These are phyloP conservation scores for Microdochium nivale DNA, from an alignment of 2,329 filamentous ascomycete species.

Conservation along the genomic window DNA sequence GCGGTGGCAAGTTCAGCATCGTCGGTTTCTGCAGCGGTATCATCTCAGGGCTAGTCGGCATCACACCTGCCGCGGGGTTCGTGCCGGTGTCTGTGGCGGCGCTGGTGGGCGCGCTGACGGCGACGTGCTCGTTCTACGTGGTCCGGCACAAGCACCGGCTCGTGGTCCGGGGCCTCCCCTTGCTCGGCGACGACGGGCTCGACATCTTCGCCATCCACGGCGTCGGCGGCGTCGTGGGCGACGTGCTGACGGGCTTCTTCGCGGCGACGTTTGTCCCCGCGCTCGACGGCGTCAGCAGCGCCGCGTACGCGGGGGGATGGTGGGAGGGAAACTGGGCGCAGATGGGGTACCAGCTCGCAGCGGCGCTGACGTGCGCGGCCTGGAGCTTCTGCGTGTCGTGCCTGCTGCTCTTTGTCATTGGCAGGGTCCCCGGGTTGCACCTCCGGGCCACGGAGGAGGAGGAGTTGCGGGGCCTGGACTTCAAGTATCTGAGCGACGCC, in stretches of 20 bases:
- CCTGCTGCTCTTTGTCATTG: slow-evolving; percentile 44
- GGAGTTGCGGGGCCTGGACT: slow-evolving; percentile 44
- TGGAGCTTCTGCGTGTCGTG: slow-evolving; percentile 47
- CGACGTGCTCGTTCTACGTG: slow-evolving; percentile 34
- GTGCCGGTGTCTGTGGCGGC: slow-evolving; percentile 42
- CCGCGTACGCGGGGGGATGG: slow-evolving; percentile 37
- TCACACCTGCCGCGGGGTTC: slow-evolving; percentile 49
- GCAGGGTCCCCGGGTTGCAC: slow-evolving; percentile 48
- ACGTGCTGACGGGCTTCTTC: slow-evolving; percentile 49
- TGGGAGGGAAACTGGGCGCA: slow-evolving; percentile 44
- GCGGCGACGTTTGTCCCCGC: slow-evolving; percentile 37
- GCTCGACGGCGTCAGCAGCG: slow-evolving; percentile 39
- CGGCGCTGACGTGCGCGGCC: slow-evolving; percentile 42
- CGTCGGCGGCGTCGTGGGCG: slow-evolving; percentile 48
- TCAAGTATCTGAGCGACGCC: slow-evolving; percentile 36
- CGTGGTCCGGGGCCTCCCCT: slow-evolving; percentile 27
- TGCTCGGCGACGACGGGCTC: slow-evolving; percentile 44
- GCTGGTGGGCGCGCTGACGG: slow-evolving; percentile 43
- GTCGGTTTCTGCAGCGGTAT: slow-evolving; percentile 44
- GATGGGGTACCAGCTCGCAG: slow-evolving; percentile 48
- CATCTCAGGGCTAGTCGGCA: slow-evolving; percentile 48
- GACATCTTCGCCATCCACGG: slow-evolving; percentile 54
- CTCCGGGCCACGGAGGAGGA: slow-evolving; percentile 45
- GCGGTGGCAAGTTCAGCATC: slow-evolving; percentile 38
- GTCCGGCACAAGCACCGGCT: slow-evolving; percentile 38